phyloP scores from a whole-genome alignment of 129 eudicot genomes.

The Artemisia annua region DNA sequence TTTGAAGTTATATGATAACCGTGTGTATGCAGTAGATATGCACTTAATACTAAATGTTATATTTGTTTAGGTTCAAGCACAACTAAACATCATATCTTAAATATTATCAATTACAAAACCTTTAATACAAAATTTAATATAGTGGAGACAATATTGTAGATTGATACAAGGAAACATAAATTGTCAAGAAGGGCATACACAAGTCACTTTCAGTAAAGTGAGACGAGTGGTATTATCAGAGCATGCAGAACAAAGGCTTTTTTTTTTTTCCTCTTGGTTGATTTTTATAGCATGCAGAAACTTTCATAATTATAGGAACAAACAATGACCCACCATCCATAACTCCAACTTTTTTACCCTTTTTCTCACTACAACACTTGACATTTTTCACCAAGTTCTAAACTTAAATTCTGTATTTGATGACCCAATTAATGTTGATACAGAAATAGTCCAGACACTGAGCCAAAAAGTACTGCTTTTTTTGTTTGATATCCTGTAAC shows the following conservation, averaged over 20 bases:
- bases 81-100: neutral
- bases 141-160: neutral
- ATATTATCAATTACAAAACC: neutral
- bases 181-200: constrained; percentile 20
- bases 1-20: too few species aligned
- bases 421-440: constrained; percentile 11
- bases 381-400: constrained; percentile 4
- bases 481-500: neutral
- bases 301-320: constrained; percentile 38
- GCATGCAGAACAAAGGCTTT: constrained; percentile 23
- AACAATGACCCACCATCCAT: constrained; percentile 31
- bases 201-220: constrained; percentile 34
- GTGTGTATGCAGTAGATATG: too few species aligned
- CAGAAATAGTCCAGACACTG: neutral
- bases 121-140: neutral
- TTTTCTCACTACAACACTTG: constrained; percentile 8
- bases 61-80: neutral
- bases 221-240: constrained; percentile 33
- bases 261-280: constrained; percentile 22
- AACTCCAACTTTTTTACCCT: constrained; percentile 16
- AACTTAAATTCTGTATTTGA: neutral
- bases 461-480: constrained; percentile 3
- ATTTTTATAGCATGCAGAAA: constrained; percentile 28
- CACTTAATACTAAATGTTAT: too few species aligned
- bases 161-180: constrained; percentile 16